Base-by-base conservation (phyloP, 2,329 filamentous ascomycete species). In the Penicillium sp. region DNA sequence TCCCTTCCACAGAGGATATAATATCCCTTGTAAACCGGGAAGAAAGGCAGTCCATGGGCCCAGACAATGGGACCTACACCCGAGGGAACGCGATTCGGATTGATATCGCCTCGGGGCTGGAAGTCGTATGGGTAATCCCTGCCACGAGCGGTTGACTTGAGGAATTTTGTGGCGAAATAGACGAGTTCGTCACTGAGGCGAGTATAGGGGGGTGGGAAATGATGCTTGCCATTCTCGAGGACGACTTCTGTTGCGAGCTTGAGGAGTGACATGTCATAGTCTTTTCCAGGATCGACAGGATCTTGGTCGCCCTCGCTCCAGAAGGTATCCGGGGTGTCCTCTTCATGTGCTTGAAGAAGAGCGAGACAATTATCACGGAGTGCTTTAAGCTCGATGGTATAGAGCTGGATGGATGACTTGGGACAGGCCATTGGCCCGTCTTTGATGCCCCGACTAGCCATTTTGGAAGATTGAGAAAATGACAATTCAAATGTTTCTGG, bases 21-120 rank as follows among this genome's bases (percentile, higher is more conserved):
- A 27, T 65, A 64, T 0, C 62, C 63, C n/a, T 62, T 62, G 49
- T 52, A 65, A 1, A 65, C 54, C 1, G 62, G 63, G 53, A 65
- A 64, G 43, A 62, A 62, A 2, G 63, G 63, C 9, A 65, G 14
- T 1, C 63, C 63, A 13, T 65, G 60, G 14, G 63, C 63, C 63
- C 62, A 65, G 31, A 57, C 27, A 2, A 64, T 58, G 0, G 62
- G 62, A 3, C 54, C 43, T 1, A 55, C 31, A 4, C 62, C 63
- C 0, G 62, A 62, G 6, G 63, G 57, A 7, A 65, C 57, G 1
- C 62, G 62, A 2, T 55, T 9, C 3, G 57, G 46, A n/a, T 55
- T 25, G 29, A 65, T 64, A 23, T 64, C 53, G 2, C 62, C 63
- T 1, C 47, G 42, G 2, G 33, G 23, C 9, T 52, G 26, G 33